Evolutionary conservation across 2,329 filamentous ascomycete genomes (phyloP), one percentile per base, ranked within the genome.

Genomic region (Talaromyces sp.): DNA sequence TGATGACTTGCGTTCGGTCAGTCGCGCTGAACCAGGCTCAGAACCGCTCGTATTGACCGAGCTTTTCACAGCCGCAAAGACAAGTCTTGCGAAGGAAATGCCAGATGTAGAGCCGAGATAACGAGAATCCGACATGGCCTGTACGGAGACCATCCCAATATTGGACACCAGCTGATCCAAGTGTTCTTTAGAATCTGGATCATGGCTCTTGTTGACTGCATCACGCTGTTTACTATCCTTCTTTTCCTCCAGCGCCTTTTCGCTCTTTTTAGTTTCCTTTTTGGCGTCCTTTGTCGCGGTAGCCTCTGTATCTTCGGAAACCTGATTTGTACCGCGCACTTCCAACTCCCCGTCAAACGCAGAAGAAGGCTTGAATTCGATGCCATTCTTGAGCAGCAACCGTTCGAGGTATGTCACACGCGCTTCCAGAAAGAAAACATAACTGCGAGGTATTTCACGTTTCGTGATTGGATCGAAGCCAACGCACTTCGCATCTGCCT

Each of bases 401-500:
- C 84, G 84, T 77, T 98, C 94, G 35, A 98, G 87, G 78, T 95
- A 91, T 67, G 88, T 85, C 63, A 97, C 87, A 66, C 94, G 85
- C 33, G 90, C 91, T 77, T 98, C 94, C 66, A 98, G 88, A 75
- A 97, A 98, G 79, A 91, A 97, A 58, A 98, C 92, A 81, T 98
- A 98, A 77, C 86, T 89, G 78, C 93, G 87, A 59, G 94, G 94
- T 65, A 98, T 97, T 79, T 97, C 93, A 74, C 91, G 89, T 83
- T 97, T 97, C 27, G 92, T 96, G 73, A 97, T 97, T 39, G 94
- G 93, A 75, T 98, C 94, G 77, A 97, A 97, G 68, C 94, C 94
- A 60, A 97, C 92, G 76, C 95, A 98, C 70, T 91, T 89, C 54
- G 96, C 91, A 65, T 87, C 86, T n/a, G 91, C 93, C 81, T 97